Conservation (phyloP, 306 rosid genomes). For the Cyamopsis tetragonoloba region DNA sequence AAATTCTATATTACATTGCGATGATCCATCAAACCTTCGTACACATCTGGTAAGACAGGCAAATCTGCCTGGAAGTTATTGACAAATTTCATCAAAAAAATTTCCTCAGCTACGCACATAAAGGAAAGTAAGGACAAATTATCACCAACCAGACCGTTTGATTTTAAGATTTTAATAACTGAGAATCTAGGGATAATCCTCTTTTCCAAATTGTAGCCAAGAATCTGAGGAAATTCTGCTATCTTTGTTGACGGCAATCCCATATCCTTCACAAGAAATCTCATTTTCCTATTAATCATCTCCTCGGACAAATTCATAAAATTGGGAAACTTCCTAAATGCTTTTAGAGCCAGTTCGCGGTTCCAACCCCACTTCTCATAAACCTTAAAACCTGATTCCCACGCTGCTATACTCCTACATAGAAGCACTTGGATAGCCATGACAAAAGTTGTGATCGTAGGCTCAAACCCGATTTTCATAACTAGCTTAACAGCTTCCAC, state of each 20-base stretch:
- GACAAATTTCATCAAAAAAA: not conserved
- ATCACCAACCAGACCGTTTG: not conserved
- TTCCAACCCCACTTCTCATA: conserved; percentile 34
- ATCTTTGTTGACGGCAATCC: conserved; percentile 9
- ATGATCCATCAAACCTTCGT: not conserved
- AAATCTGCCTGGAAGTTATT: not conserved
- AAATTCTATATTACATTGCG: not conserved
- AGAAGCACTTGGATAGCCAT: conserved; percentile 11
- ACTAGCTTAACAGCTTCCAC: not conserved
- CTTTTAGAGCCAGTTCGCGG: not conserved
- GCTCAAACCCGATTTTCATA: conserved; percentile 24
- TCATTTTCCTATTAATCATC: not conserved
- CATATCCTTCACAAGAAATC: conserved; percentile 27
- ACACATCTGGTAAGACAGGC: not conserved
- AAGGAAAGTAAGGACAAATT: not conserved
- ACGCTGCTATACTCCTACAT: not conserved
- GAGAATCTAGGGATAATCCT: conserved; percentile 17
- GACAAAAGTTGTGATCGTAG: conserved; percentile 10
- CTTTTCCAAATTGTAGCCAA: conserved; percentile 26
- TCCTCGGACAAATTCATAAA: conserved; percentile 15
- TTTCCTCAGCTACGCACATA: not conserved
- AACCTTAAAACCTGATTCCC: conserved; percentile 17
- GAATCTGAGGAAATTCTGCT: not conserved
- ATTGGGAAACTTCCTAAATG: conserved; percentile 27
- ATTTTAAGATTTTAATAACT: not conserved